Evolutionary conservation across 129 eudicot species (phyloP).

Genomic region (Artemisia argyi): DNA sequence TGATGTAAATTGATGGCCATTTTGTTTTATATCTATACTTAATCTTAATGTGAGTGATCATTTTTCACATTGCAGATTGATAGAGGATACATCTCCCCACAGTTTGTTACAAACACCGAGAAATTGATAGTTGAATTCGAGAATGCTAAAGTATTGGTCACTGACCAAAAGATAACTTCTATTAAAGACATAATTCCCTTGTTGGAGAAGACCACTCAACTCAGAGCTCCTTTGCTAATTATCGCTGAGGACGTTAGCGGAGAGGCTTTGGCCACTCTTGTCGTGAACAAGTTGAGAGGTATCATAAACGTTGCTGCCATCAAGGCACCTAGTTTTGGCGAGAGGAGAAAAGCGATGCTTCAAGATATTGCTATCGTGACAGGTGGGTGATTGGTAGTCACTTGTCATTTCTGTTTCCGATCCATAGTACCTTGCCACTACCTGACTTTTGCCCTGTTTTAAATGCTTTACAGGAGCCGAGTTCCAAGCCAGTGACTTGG

Average conservation of each 20-base stretch:
- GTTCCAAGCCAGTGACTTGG: conserved; percentile 82
- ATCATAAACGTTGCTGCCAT: conserved; percentile 80
- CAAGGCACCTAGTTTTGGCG: conserved; percentile 88
- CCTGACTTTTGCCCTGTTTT: not conserved
- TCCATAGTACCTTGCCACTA: not conserved
- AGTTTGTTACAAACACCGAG: conserved; percentile 84
- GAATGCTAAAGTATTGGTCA: conserved; percentile 78
- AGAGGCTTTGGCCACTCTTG: conserved; percentile 89
- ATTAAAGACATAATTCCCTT: conserved; percentile 86
- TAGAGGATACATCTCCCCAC: conserved; percentile 94
- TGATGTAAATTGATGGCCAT: not conserved
- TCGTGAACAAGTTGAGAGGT: conserved; percentile 86
- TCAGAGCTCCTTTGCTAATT: conserved; percentile 73
- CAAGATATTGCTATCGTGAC: conserved; percentile 92
- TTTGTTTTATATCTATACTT: too few species aligned
- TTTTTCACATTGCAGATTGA: conserved; percentile 57
- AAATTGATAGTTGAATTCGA: conserved; percentile 85
- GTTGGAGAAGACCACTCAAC: conserved; percentile 78
- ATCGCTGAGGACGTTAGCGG: conserved; percentile 84
- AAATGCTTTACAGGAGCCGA: conserved; percentile 62
- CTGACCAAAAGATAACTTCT: conserved; percentile 88
- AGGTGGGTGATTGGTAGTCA: conserved; percentile 33
- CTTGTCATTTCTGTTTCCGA: not conserved
- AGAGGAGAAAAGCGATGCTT: conserved; percentile 85
- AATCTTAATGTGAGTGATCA: too few species aligned